These are phyloP conservation scores for Trichophyton mentagrophytes DNA, from an alignment of 2,329 filamentous ascomycete genomes.

Conservation along the genomic window DNA sequence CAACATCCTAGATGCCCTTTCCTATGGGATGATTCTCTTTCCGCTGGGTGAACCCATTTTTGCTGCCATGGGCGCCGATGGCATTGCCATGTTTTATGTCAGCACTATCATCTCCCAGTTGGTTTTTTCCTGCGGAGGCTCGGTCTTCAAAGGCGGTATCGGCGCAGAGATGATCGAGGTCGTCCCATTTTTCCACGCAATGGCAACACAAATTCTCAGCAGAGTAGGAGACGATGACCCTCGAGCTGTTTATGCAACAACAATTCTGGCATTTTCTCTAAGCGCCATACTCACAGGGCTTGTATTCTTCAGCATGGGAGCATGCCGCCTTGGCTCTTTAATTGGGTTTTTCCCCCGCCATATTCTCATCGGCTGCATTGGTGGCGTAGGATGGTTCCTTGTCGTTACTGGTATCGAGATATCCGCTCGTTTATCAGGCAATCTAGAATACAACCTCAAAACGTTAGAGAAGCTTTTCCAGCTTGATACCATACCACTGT, in stretches of 20 bases:
- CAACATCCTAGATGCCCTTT: constrained; percentile 87
- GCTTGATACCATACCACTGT: constrained; percentile 63
- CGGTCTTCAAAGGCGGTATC: constrained; percentile 78
- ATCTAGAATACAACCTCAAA: constrained; percentile 63
- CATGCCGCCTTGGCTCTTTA: constrained; percentile 75
- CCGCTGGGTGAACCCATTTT: constrained; percentile 81
- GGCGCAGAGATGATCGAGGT: constrained; percentile 98
- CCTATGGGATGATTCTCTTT: constrained; percentile 94
- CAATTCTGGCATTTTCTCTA: constrained; percentile 77
- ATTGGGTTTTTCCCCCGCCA: constrained; percentile 95
- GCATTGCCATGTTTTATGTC: constrained; percentile 97
- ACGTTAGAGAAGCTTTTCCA: constrained; percentile 65
- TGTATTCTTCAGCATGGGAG: constrained; percentile 84
- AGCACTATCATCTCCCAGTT: constrained; percentile 92
- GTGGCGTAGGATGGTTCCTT: constrained; percentile 91
- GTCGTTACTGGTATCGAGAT: constrained; percentile 87
- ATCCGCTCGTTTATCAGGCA: constrained; percentile 75
- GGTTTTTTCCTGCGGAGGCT: constrained; percentile 71
- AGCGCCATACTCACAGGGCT: constrained; percentile 84
- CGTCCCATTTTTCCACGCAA: constrained; percentile 96
- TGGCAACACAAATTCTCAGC: constrained; percentile 77
- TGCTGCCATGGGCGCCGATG: constrained; percentile 71
- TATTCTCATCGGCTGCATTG: constrained; percentile 93
- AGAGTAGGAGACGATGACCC: constrained; percentile 67
- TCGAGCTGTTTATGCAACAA: constrained; percentile 82